Percentiles rank a stretch among this genome's conserved stretches.
Evolutionary conservation across 768 basidiomycete species (phyloP).

Genomic region (Mycena galopus): DNA sequence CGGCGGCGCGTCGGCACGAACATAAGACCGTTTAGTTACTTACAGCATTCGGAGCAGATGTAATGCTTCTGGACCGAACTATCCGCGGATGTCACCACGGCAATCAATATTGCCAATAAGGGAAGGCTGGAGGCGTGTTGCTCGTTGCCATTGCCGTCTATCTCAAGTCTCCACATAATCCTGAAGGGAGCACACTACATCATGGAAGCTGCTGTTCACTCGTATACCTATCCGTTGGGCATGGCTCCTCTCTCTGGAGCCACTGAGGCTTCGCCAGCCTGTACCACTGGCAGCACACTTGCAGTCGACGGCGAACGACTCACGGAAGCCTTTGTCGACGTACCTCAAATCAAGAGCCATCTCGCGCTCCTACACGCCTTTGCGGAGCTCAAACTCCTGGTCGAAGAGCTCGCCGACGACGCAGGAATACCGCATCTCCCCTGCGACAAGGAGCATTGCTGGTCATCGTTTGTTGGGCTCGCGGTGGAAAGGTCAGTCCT

Average conservation of each 20-base stretch:
- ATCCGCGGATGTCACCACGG: no score
- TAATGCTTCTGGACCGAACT: no score
- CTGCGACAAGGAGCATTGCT: constrained; percentile 31
- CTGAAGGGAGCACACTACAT: not conserved
- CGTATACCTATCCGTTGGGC: not conserved
- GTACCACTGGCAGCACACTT: constrained; percentile 39
- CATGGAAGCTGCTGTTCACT: constrained; percentile 13
- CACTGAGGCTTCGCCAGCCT: constrained; percentile 39
- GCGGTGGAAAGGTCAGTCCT: constrained; percentile 39
- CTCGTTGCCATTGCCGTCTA: not conserved
- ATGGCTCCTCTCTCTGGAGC: not conserved
- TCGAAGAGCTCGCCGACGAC: constrained; percentile 21
- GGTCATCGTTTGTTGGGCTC: constrained; percentile 39
- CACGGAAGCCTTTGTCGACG: constrained; percentile 43
- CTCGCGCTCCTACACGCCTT: constrained; percentile 39
- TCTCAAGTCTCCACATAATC: no score
- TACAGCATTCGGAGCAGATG: no score
- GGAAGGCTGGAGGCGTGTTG: not conserved
- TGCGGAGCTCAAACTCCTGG: constrained; percentile 31
- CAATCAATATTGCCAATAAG: no score
- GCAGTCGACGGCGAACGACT: constrained; percentile 41
- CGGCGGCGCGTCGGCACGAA: no score
- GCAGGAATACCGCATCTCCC: constrained; percentile 3
- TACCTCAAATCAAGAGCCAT: constrained; percentile 40
- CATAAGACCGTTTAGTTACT: no score